Evolutionary conservation across 768 basidiomycete genomes (phyloP).

Genomic region (Collybia nuda): DNA sequence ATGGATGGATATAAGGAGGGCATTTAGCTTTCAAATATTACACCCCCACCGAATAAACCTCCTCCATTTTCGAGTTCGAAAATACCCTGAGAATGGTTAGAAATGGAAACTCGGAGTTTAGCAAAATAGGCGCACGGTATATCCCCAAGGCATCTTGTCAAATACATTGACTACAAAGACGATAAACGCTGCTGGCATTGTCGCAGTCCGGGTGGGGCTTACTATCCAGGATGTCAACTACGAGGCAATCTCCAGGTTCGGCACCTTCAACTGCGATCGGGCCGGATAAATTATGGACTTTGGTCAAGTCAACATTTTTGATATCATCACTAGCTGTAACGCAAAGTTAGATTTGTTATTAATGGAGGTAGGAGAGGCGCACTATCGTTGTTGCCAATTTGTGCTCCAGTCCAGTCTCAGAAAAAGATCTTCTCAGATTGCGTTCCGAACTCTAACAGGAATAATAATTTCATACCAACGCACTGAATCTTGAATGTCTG

Average conservation of each 20-base stretch:
- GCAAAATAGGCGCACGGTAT: slow-evolving; percentile 44
- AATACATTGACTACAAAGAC: slow-evolving; percentile 54
- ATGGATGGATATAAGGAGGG: neutral
- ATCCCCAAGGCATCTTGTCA: slow-evolving; percentile 82
- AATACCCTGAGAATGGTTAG: slow-evolving; percentile 47
- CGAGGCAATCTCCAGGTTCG: slow-evolving; percentile 76
- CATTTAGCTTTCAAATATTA: neutral
- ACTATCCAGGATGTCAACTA: slow-evolving; percentile 82
- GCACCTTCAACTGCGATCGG: slow-evolving; percentile 75
- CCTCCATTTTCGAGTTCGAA: slow-evolving; percentile 76
- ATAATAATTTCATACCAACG: slow-evolving; percentile 42
- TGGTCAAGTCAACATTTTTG: slow-evolving; percentile 60
- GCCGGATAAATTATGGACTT: slow-evolving; percentile 75
- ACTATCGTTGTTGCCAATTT: slow-evolving; percentile 78
- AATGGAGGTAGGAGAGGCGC: slow-evolving; percentile 15
- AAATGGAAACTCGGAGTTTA: neutral
- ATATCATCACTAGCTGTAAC: slow-evolving; percentile 63
- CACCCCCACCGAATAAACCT: slow-evolving; percentile 57
- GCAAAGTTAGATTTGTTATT: neutral
- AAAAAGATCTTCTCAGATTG: neutral
- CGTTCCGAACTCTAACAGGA: neutral
- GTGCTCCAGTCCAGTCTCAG: slow-evolving; percentile 78
- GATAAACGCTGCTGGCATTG: neutral
- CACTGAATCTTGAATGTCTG: slow-evolving; percentile 74
- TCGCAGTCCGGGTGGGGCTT: slow-evolving; percentile 5